Base-by-base conservation (phyloP, 179 eudicot genomes). In the Heliamphora pulchella region DNA sequence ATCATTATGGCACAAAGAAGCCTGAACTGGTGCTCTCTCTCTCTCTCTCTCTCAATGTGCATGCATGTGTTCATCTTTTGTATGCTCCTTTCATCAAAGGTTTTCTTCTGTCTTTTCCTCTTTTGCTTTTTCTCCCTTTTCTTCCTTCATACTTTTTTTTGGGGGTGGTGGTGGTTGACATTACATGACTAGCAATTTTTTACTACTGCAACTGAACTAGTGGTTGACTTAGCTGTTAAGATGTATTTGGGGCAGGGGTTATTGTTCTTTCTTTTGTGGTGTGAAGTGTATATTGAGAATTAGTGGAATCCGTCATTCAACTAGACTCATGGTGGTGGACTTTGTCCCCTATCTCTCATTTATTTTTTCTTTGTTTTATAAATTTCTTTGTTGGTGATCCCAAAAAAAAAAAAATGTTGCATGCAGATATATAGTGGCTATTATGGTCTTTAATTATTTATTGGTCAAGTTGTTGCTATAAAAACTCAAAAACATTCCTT, bases 381-480 rank as follows among this genome's bases (percentile, higher is more conserved):
- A 14, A 64, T 3, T 43, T 64, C 69, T 64, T 64, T 8, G 44
- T 64, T 64, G 69, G 13, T 64, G 44, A 22, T 64, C 20, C 39
- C 31, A 31, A 31, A 9, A 64, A 22, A 64, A 22, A 43, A 20
- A 10, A 41, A 22, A 39, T 66, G 10, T 14, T 15, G 39, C 13
- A 41, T 41, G 43, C 70, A 14, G 63, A 7, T 54, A 74, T 31
- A 71, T 39, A 47, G 48, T 31, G 64, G 77, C 47, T 74, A 3
- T 31, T 14, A 14, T 74, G 73, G 50, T 13, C 3, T 44, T 44
- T 44, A 41, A 69, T 7, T 0, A 69, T 17, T 69, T 17, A 5
- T 69, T 43, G 51, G 73, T 69, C 46, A 65, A 65, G 20, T 69
- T 69, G 9, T 50, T 18, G 75, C 75, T 71, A 53, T 18, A 50